A percentile compares a stretch with the other conserved stretches of the same genome.
Evolutionary conservation across 1,284 basidiomycete species (phyloP).

Genomic region (Heimioporus retisporus): DNA sequence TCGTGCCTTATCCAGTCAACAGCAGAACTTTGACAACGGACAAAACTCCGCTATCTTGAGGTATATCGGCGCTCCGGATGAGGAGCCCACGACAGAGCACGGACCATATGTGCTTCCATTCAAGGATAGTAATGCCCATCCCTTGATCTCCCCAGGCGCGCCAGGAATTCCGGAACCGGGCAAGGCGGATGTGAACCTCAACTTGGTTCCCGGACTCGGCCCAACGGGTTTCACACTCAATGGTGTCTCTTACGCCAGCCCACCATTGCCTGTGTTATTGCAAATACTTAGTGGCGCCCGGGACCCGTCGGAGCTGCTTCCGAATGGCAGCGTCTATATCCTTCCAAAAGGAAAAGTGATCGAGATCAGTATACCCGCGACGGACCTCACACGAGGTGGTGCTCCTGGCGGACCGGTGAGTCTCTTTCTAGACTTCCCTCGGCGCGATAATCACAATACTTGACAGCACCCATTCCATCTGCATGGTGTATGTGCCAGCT

Average conservation of each 20-base stretch:
- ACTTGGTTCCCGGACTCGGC: constrained; percentile 23
- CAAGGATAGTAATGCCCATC: constrained; percentile 44
- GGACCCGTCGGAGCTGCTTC: constrained; percentile 38
- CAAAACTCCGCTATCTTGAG: constrained; percentile 64
- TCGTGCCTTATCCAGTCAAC: constrained; percentile 32
- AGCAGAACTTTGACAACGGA: constrained; percentile 44
- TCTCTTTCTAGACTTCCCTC: background rate
- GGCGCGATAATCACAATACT: background rate
- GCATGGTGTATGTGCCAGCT: constrained; percentile 42
- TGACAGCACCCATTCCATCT: constrained; percentile 46
- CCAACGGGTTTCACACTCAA: constrained; percentile 16
- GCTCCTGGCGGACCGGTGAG: constrained; percentile 49
- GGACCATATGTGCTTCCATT: constrained; percentile 38
- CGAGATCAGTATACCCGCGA: constrained; percentile 43
- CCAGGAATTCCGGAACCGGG: constrained; percentile 42
- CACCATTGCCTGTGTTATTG: constrained; percentile 31
- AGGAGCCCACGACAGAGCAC: constrained; percentile 49
- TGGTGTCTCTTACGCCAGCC: constrained; percentile 29
- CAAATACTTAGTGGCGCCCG: constrained; percentile 41
- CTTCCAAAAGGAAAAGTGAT: constrained; percentile 44
- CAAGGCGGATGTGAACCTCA: constrained; percentile 39
- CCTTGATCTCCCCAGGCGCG: constrained; percentile 43
- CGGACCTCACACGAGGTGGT: constrained; percentile 30
- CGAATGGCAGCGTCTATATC: constrained; percentile 43
- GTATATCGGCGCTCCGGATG: constrained; percentile 55